Evolutionary conservation across 2,329 filamentous ascomycete species (phyloP), one percentile per base, ranked within the genome.

Genomic region (Penicillium aurantiogriseum): DNA sequence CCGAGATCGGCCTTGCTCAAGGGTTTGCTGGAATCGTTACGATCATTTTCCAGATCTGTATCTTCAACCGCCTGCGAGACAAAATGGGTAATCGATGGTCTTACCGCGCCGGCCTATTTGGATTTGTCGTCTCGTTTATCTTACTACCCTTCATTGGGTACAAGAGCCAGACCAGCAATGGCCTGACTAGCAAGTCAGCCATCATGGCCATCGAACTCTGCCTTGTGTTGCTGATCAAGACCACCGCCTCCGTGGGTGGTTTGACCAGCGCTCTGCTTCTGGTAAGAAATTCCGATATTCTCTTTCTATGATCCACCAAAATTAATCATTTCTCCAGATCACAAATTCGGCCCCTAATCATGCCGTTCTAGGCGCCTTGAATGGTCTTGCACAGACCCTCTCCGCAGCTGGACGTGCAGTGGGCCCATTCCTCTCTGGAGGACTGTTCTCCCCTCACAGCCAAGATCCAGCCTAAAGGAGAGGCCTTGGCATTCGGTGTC

Each of bases 101-200:
- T 0, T 99, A 97, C 70, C 85, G 91, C 15, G 79, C 86, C 4
- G 88, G 91, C 1, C 77, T 97, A 6, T 83, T 91, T 21, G 88
- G 91, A 0, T 89, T 97, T 63, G 89, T 91, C 1, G 63, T 94
- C 13, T 88, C 90, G 11, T 96, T 97, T 80, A 74, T 91, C 3
- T 74, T 94, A 38, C 96, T 96, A 86, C 94, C 94, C 0, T 96
- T 89, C 79, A 86, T 97, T 23, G 90, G 92, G 0, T 92, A 96
- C 68, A 83, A 86, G 57, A 83, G 88, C 54, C 81, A 83, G 17
- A 70, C 79, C 4, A 79, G 82, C 3, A 79, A 86, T 45, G 85
- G 85, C 1, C 65, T 88, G 6, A 84, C 84, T 0, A 82, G 77
- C 5, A 87, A 88, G 36, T 86, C 85, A 46, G 75, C 80, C 0